These are phyloP conservation scores for Mollisia scopiformis DNA, from an alignment of 2,329 filamentous ascomycete genomes.

Conservation along the genomic window DNA sequence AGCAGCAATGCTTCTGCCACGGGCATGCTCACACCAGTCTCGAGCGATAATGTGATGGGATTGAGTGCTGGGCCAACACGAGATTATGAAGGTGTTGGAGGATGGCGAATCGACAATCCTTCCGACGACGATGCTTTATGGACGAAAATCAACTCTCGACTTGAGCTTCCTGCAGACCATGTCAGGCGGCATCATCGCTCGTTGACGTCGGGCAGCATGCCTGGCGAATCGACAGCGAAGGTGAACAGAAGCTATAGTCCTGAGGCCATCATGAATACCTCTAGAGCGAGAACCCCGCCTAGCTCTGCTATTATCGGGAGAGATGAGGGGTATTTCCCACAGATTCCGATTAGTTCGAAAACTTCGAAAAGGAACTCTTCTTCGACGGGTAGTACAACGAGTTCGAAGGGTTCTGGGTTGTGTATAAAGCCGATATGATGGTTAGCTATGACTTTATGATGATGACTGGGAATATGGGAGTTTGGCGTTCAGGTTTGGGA, in stretches of 20 bases:
- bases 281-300: conserved; percentile 52
- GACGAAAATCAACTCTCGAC: conserved; percentile 55
- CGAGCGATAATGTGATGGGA: conserved; percentile 38
- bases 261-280: conserved; percentile 46
- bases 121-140: conserved; percentile 45
- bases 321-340: conserved; percentile 27
- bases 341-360: conserved; percentile 19
- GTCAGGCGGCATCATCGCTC: conserved; percentile 46
- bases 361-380: conserved; percentile 20
- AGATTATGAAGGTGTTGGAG: conserved; percentile 63
- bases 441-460: neutral
- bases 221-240: conserved; percentile 16
- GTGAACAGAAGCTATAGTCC: conserved; percentile 34
- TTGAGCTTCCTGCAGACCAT: conserved; percentile 51
- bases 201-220: conserved; percentile 30
- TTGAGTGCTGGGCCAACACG: conserved; percentile 54
- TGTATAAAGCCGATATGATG: conserved; percentile 31
- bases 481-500: neutral
- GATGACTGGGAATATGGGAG: neutral
- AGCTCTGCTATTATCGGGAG: conserved; percentile 1
- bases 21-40: conserved; percentile 28
- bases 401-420: conserved; percentile 31
- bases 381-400: conserved; percentile 25
- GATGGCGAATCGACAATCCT: conserved; percentile 52
- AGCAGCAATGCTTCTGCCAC: conserved; percentile 40